Base-by-base conservation (phyloP, 805 yeast species). In the Ogataea trehalophila region DNA sequence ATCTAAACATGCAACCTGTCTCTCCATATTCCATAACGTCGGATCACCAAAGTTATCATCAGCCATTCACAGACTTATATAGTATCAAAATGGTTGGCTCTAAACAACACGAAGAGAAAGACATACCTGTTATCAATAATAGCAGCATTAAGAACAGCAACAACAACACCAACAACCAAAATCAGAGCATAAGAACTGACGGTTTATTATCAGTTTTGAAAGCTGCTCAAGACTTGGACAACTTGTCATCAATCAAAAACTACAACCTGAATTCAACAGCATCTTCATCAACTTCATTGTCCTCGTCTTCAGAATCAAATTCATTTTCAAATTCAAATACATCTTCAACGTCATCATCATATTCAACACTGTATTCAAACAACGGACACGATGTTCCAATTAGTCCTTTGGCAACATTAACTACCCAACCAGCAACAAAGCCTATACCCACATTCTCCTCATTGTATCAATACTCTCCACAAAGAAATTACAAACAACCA, bases 201-300 rank as follows among this genome's bases (percentile, higher is more conserved):
- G 60, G 62, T 6, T 46, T 59, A 6, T 46, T 58, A 15, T 58
- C 63, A 2, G 63, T 59, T 16, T 47, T 59, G 23, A 51, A 50
- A 37, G 63, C 63, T 9, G 63, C 63, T 22, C 58, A 59, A 41
- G 51, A 55, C 38, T 40, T 55, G 33, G 59, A 55, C 42, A 41
- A 45, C 26, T 26, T 16, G 6, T 26, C 20, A 16, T 8, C 37
- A 4, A 26, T 8, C 13, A 16, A 18, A 11, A 18, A 23, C 8
- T 23, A 17, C 16, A 23, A 26, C 15, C 13, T 43, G 15, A 44
- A 15, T 23, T 42, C 44, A 20, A 7, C 39, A 6, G 9, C 22
- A 6, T 33, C 38, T 33, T 33, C 38, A 6, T 41, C 37, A 11
- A 26, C 44, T 9, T n/a, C 38, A 26, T 39, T 33, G 7, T 18